Base-by-base conservation (phyloP, 345 rosid genomes). In the Lepidium sativum region DNA sequence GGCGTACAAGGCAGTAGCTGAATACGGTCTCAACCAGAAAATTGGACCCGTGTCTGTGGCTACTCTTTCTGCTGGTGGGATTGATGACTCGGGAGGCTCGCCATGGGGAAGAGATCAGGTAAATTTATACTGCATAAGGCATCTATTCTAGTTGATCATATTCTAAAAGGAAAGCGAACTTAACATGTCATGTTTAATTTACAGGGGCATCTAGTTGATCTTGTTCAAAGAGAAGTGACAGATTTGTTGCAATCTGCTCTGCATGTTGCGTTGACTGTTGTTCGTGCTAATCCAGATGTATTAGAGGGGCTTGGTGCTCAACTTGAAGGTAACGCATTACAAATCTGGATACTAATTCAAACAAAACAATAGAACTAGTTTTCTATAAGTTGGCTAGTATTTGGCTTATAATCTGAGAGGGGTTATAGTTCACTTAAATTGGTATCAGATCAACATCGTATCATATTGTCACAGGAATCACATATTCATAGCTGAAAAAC, bases 101-200 rank as follows among this genome's bases (percentile, higher is more conserved):
- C 82, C 84, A 38, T 95, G 91, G 87, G 97, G 96, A 64, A 83
- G 89, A 75, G 97, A 88, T 69, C 95, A 86, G 96, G 98, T 91
- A 52, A 37, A 23, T n/a, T 37, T 6, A 53, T 53, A 33, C 5
- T 12, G 5, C 54, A 5, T 70, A 14, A 34, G 34, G 2, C 21
- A n/a, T n/a, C n/a, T n/a, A n/a, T 41, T 51, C 15, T 40, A 15
- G 17, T 14, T 27, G 16, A 14, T 49, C 21, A n/a, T 51, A 7
- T 51, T 51, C 13, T 15, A 47, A 47, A 68, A 20, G 54, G 51
- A 67, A 68, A 29, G 35, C 21, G 37, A 57, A 21, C 38, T 40
- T 17, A 55, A 32, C 44, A 16, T 48, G 17, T 57, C 33, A 48
- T 39, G 15, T 18, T 12, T 15, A 2, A 27, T 55, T 55, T 6